These are phyloP conservation scores for Hansenula sp. DNA, from an alignment of 1,139 yeast genomes.

Conservation along the genomic window DNA sequence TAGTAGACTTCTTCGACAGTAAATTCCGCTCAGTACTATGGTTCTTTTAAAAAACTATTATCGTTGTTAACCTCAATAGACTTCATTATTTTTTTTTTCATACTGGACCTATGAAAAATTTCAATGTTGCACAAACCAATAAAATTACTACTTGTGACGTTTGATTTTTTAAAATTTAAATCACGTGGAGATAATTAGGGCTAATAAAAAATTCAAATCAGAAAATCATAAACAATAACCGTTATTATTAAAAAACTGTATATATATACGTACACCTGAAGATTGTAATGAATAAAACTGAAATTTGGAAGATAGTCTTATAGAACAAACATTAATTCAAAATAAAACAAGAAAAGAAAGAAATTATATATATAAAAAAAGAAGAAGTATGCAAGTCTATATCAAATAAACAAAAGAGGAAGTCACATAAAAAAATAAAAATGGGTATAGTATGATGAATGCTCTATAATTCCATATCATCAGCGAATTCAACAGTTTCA, in stretches of 20 bases:
- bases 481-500: conserved; percentile 57
- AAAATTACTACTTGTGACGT: not conserved
- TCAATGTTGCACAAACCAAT: not conserved
- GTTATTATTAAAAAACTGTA: too few relatives aligned
- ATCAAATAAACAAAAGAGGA: not conserved
- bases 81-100: not conserved
- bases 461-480: conserved; percentile 59
- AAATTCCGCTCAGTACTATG: conserved; percentile 69
- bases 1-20: conserved; percentile 85
- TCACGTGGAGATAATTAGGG: not conserved
- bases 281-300: too few relatives aligned
- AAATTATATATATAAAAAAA: not conserved
- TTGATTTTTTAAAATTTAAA: not conserved
- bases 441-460: not conserved
- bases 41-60: conserved; percentile 14
- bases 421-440: not conserved
- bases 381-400: not conserved
- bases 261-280: too few relatives aligned
- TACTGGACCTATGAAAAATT: conserved; percentile 1
- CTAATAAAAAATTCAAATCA: too few relatives aligned
- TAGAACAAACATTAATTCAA: not conserved
- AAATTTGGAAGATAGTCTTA: too few relatives aligned
- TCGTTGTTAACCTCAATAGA: not conserved
- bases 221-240: too few relatives aligned
- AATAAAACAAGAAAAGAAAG: not conserved